These are phyloP conservation scores for Amylocystis lapponica DNA, from an alignment of 768 basidiomycete genomes.

Conservation along the genomic window DNA sequence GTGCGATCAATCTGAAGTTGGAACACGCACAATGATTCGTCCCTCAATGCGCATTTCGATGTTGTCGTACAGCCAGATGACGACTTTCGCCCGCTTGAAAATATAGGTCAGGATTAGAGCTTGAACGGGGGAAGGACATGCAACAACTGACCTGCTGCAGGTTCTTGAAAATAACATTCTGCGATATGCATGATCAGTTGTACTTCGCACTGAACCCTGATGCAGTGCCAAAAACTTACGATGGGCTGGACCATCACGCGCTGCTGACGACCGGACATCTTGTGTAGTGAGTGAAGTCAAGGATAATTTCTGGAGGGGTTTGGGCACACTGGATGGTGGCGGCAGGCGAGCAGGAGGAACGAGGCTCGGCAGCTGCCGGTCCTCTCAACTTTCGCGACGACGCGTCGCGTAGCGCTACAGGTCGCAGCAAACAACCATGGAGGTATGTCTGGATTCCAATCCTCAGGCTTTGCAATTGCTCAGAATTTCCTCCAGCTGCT, in stretches of 20 bases:
- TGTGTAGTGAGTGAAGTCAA: conserved; percentile 26
- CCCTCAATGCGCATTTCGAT: conserved; percentile 96
- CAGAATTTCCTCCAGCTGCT: conserved; percentile 34
- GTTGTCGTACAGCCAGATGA: conserved; percentile 97
- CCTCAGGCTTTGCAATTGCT: background rate
- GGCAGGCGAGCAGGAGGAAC: background rate
- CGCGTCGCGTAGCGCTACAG: conserved; percentile 21
- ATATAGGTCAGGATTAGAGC: conserved; percentile 6
- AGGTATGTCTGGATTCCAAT: conserved; percentile 17
- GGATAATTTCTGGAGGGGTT: too few species aligned
- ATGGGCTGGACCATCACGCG: conserved; percentile 99
- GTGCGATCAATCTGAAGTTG: conserved; percentile 20
- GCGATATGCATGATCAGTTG: background rate
- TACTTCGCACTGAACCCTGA: background rate
- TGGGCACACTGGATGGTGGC: too few species aligned
- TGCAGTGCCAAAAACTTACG: conserved; percentile 45
- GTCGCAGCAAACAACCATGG: conserved; percentile 22
- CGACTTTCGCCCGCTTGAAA: conserved; percentile 72
- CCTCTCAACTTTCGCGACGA: conserved; percentile 9
- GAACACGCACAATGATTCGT: conserved; percentile 79
- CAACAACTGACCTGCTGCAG: conserved; percentile 65
- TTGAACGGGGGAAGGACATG: conserved; percentile 5
- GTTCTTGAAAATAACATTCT: conserved; percentile 99
- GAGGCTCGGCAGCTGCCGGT: conserved; percentile 14
- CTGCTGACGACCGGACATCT: conserved; percentile 89